These are phyloP conservation scores for Liquidambar formosana DNA, from an alignment of 164 flowering plant genomes.

Conservation along the genomic window DNA sequence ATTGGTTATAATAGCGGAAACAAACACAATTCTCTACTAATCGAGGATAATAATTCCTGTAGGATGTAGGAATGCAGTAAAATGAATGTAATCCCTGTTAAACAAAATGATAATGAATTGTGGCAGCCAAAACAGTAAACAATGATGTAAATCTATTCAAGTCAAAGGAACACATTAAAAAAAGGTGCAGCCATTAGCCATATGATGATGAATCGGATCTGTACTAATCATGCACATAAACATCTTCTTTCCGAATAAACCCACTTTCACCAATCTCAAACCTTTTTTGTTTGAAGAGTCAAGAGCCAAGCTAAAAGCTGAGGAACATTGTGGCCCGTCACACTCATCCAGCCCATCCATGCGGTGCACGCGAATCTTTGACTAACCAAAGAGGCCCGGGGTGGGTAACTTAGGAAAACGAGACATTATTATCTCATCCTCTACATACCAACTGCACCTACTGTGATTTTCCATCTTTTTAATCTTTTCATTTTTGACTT, in stretches of 20 bases:
- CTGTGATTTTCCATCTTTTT: slow-evolving; percentile 19
- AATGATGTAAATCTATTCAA: no score
- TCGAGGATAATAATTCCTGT: no score
- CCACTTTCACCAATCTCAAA: no score
- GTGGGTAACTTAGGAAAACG: slow-evolving; percentile 12
- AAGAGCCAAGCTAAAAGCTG: slow-evolving; percentile 16
- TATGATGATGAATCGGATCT: no score
- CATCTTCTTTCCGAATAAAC: neutral
- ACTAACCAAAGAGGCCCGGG: neutral
- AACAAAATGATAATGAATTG: no score
- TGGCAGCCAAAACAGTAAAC: no score
- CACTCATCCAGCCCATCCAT: slow-evolving; percentile 27
- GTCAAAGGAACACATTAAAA: no score
- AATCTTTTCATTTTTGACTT: slow-evolving; percentile 17
- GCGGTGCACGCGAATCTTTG: slow-evolving; percentile 28
- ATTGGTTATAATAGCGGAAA: no score
- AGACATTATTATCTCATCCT: slow-evolving; percentile 10
- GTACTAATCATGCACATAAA: slow-evolving; percentile 7
- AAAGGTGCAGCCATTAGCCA: no score
- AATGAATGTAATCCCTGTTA: no score
- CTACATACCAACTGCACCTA: slow-evolving; percentile 4
- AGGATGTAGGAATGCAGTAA: no score
- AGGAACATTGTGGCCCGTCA: slow-evolving; percentile 21
- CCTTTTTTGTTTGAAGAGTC: neutral
- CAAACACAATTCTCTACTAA: no score